These are phyloP conservation scores for Exophiala mesophila DNA, from an alignment of 2,329 filamentous ascomycete genomes.

Conservation along the genomic window DNA sequence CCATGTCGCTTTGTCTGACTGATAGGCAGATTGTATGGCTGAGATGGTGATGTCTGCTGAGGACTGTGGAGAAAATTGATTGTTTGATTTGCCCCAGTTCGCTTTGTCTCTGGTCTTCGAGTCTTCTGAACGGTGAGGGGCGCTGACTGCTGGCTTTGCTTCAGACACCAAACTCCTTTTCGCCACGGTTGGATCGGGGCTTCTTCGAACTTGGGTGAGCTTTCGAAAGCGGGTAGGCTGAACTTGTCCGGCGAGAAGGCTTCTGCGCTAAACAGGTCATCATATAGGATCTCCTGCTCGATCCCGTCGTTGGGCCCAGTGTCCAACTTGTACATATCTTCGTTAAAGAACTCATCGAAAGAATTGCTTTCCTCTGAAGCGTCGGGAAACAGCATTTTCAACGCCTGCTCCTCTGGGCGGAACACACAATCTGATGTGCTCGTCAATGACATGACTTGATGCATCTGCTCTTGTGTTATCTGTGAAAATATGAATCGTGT, in stretches of 20 bases:
- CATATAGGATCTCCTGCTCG: constrained; percentile 44
- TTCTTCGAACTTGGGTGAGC: constrained; percentile 40
- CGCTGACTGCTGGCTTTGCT: constrained; percentile 44
- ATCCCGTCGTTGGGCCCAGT: constrained; percentile 46
- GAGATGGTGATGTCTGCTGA: constrained; percentile 26
- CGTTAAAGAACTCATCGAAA: constrained; percentile 60
- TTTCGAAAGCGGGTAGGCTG: constrained; percentile 46
- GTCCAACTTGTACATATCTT: constrained; percentile 49
- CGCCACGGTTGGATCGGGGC: constrained; percentile 49
- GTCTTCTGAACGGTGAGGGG: constrained; percentile 33
- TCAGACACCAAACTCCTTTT: constrained; percentile 48
- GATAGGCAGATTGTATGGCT: constrained; percentile 6
- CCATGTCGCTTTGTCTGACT: constrained; percentile 25
- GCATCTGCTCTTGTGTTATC: not conserved
- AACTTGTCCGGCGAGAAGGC: constrained; percentile 49
- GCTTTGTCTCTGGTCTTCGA: constrained; percentile 20
- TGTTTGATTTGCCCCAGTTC: constrained; percentile 31
- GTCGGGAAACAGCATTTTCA: constrained; percentile 45
- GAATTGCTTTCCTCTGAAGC: constrained; percentile 54
- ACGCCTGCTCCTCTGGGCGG: constrained; percentile 48
- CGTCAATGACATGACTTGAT: constrained; percentile 25
- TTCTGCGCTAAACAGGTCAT: constrained; percentile 49
- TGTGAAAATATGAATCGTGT: no score
- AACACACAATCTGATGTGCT: constrained; percentile 31
- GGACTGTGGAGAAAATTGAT: constrained; percentile 27